Conservation (phyloP, 768 basidiomycete species). For the Suillus luteus region DNA sequence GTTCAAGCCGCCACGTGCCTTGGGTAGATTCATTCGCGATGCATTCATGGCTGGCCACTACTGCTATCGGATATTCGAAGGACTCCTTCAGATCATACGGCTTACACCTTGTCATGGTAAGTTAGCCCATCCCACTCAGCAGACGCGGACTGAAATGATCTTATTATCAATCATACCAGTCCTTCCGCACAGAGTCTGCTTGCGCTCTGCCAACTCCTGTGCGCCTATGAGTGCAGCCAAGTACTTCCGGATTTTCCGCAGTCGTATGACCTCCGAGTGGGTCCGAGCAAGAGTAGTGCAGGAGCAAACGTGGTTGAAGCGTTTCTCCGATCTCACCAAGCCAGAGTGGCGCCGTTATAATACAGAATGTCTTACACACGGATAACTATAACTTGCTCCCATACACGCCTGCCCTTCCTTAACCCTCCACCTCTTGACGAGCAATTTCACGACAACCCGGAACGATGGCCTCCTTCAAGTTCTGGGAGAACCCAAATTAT, state of each 20-base stretch:
- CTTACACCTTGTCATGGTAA: too few species aligned
- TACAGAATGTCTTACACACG: neutral
- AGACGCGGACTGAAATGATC: too few species aligned
- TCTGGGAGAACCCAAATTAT: constrained; percentile 3
- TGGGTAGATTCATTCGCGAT: too few species aligned
- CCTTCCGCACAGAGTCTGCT: too few species aligned
- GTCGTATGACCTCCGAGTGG: neutral
- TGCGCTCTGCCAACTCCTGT: neutral
- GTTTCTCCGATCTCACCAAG: neutral
- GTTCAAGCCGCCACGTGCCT: too few species aligned
- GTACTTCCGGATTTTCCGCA: neutral
- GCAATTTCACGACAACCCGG: constrained; percentile 8
- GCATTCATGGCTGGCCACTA: too few species aligned
- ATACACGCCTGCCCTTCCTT: constrained; percentile 2
- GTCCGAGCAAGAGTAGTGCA: neutral
- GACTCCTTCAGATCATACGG: too few species aligned
- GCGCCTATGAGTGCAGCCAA: neutral
- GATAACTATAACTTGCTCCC: neutral
- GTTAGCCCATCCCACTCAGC: too few species aligned
- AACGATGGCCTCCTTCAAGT: constrained; percentile 3
- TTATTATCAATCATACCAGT: too few species aligned
- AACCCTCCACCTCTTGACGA: constrained; percentile 15
- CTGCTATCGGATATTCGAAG: too few species aligned
- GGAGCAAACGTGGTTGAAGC: neutral
- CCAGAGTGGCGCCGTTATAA: neutral